Base-by-base conservation (phyloP, 148 eudicot genomes). In the Cornus florida region DNA sequence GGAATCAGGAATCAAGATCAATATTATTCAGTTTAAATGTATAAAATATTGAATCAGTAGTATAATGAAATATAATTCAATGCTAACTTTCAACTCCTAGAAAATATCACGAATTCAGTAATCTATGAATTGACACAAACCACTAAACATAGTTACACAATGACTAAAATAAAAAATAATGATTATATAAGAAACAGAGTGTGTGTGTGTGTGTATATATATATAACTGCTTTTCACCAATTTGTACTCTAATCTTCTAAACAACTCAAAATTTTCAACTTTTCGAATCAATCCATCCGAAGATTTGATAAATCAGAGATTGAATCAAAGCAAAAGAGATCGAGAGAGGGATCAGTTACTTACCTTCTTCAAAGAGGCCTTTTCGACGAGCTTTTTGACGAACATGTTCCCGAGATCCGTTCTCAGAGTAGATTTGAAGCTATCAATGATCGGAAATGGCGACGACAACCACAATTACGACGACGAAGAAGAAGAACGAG, bases 311-410 rank as follows among this genome's bases (percentile, higher is more conserved):
- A 57, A 57, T 13, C 64, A 57, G 53, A 48, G 53, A 48, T 53
- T 1, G 59, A 16, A 53, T 53, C 17, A 4, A 14, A 53, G 59
- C 14, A 53, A 16, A 53, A 53, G 17, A 62, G 66, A 62, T 28
- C 28, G 28, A 62, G 20, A 62, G 24, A n/a, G 23, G 20, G 22
- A 62, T 6, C 7, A 19, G 4, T 62, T 16, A 24, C 35, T 50
- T 81, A 85, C 90, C 90, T 87, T 87, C 84, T 87, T 87, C 59
- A 83, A 9, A 38, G 86, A 85, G 81, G 90, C 90, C 84, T 81
- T 85, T 14, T 87, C 90, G 38, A 87, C 90, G 3, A 87, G 83
- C 75, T 81, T 87, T 75, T 87, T 87, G 67, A 87, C 87, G 77
- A 87, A 87, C 78, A 81, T 84, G 48, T 19, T 53, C 71, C 66